Evolutionary conservation across 257 asterid species (phyloP).

Genomic region (Lithospermum erythrorhizon): DNA sequence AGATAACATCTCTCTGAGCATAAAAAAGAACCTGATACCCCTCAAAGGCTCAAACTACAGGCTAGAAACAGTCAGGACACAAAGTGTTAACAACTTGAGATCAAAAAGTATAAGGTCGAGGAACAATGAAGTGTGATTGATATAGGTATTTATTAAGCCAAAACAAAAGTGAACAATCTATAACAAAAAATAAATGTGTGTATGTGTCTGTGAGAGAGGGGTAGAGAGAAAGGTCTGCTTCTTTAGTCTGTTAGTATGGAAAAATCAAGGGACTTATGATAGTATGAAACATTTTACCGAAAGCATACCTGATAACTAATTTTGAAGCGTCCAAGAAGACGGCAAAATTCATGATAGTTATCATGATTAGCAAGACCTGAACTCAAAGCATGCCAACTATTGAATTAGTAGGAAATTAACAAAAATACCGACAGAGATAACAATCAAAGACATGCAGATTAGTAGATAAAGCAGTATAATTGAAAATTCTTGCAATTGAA

Average conservation of each 20-base stretch:
- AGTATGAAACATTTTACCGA: conserved; percentile 4
- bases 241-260: background rate
- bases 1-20: background rate
- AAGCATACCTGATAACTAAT: conserved; percentile 76
- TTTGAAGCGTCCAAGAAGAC: conserved; percentile 98
- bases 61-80: background rate
- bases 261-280: background rate
- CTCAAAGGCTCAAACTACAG: background rate
- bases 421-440: background rate
- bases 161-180: too few species aligned
- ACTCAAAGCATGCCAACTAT: background rate
- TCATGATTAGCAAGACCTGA: conserved; percentile 94
- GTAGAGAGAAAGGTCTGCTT: too few species aligned
- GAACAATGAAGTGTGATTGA: too few species aligned
- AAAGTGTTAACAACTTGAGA: too few species aligned
- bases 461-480: background rate
- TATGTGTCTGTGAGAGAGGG: too few species aligned
- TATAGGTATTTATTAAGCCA: too few species aligned
- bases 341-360: conserved; percentile 97
- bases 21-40: too few species aligned
- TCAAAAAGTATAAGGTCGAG: too few species aligned
- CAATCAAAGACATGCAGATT: background rate
- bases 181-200: too few species aligned
- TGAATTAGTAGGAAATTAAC: background rate
- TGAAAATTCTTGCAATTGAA: background rate